Evolutionary conservation across 2,329 filamentous ascomycete species (phyloP).

Genomic region (Exophiala lecanii-corni): DNA sequence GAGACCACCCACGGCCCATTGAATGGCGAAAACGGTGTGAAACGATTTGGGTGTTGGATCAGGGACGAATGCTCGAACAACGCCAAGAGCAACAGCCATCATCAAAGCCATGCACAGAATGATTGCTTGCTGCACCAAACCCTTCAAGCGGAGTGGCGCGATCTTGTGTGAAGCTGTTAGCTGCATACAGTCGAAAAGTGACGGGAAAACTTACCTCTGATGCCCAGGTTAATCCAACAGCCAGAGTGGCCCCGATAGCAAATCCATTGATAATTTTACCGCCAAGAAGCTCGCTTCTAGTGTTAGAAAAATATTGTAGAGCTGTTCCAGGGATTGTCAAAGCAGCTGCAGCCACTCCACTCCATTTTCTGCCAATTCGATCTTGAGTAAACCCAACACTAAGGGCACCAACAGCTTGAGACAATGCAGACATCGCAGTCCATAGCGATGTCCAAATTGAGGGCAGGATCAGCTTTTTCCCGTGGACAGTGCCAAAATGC

Average conservation of each 20-base stretch:
- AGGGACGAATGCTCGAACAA: neutral
- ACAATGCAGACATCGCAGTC: neutral
- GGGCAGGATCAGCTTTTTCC: neutral
- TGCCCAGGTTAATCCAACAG: neutral
- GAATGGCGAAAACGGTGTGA: neutral
- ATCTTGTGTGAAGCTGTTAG: too few relatives aligned
- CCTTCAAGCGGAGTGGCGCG: neutral
- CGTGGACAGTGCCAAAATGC: neutral
- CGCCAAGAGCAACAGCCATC: neutral
- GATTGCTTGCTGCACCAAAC: neutral
- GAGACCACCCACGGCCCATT: neutral
- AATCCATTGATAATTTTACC: neutral
- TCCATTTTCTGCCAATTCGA: neutral
- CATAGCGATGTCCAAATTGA: conserved; percentile 1
- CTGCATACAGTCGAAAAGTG: too few relatives aligned
- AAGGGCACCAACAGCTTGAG: neutral
- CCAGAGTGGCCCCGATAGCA: neutral
- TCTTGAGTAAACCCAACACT: neutral
- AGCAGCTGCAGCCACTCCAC: neutral
- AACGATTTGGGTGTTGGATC: neutral
- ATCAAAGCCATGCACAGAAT: neutral
- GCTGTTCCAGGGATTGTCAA: neutral
- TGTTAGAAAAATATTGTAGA: neutral
- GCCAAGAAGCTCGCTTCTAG: neutral
- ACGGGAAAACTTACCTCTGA: neutral